Conservation (phyloP, 768 basidiomycete genomes). For the Coprinopsis strossmayeri region DNA sequence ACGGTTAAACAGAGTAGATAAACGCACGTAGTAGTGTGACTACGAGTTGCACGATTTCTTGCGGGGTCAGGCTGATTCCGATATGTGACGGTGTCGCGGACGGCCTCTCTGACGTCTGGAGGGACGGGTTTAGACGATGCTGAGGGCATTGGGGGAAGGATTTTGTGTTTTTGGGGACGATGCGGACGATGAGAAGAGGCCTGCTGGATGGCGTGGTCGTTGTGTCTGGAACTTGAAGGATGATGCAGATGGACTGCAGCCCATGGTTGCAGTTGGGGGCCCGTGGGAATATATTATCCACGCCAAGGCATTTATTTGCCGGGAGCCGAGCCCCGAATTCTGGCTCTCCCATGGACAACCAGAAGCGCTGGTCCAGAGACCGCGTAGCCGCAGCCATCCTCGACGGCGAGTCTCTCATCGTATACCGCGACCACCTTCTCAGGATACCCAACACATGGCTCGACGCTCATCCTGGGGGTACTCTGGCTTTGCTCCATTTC, state of each 20-base stretch:
- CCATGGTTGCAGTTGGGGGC: conserved; percentile 3
- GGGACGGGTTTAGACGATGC: conserved; percentile 6
- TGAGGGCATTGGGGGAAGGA: conserved; percentile 5
- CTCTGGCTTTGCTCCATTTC: conserved; percentile 87
- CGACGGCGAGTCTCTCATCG: conserved; percentile 67
- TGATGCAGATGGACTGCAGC: no score
- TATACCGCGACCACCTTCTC: conserved; percentile 60
- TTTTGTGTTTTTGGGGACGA: conserved; percentile 27
- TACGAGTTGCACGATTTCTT: conserved; percentile 44
- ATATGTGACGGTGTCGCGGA: conserved; percentile 63
- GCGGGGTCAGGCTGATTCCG: conserved; percentile 27
- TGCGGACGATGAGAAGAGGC: conserved; percentile 23
- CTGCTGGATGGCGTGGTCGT: conserved; percentile 37
- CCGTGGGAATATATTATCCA: neutral
- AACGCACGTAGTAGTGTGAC: conserved; percentile 48
- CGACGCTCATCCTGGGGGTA: conserved; percentile 83
- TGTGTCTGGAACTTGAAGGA: no score
- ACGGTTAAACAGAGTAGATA: conserved; percentile 2
- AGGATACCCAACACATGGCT: conserved; percentile 73
- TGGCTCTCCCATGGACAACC: neutral
- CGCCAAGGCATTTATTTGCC: neutral
- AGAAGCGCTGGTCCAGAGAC: conserved; percentile 28
- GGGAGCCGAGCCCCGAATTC: neutral
- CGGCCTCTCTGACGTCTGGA: conserved; percentile 50
- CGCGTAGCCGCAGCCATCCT: conserved; percentile 67